Evolutionary conservation across 192 early-diverging fungal genomes (phyloP).

Genomic region (Linnemannia hyalina): DNA sequence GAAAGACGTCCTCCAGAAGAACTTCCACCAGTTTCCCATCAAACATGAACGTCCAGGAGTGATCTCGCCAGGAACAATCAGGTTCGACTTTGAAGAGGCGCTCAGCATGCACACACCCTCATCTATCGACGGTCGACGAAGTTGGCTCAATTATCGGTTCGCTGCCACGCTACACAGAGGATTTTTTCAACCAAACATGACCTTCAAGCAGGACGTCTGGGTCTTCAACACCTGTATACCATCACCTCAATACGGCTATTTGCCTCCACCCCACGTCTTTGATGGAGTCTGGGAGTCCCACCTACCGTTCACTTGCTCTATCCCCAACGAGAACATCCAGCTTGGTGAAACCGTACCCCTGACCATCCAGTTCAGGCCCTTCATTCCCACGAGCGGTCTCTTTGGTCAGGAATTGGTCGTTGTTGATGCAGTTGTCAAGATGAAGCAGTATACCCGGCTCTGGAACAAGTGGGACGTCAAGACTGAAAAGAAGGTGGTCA

Average conservation of each 20-base stretch:
- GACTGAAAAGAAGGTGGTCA: constrained; percentile 31
- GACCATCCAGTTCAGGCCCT: constrained; percentile 28
- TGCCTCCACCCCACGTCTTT: constrained; percentile 13
- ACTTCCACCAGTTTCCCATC: constrained; percentile 22
- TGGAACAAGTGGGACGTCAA: constrained; percentile 44
- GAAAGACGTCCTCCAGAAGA: constrained; percentile 32
- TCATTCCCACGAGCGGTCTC: constrained; percentile 32
- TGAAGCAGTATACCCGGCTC: constrained; percentile 47
- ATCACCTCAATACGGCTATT: constrained; percentile 7
- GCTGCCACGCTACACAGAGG: constrained; percentile 16
- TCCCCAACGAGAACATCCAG: constrained; percentile 20
- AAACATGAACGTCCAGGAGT: constrained; percentile 13
- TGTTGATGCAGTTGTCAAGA: constrained; percentile 28
- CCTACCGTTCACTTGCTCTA: constrained; percentile 26
- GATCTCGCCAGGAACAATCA: constrained; percentile 21
- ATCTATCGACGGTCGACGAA: constrained; percentile 19
- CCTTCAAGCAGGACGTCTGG: constrained; percentile 40
- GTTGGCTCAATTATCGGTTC: constrained; percentile 43
- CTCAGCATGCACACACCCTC: constrained; percentile 26
- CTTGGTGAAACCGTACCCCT: constrained; percentile 29
- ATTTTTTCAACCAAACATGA: constrained; percentile 28
- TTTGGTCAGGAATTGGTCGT: constrained; percentile 34
- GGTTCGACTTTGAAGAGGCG: constrained; percentile 31
- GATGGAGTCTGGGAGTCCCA: constrained; percentile 34
- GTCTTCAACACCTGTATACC: constrained; percentile 33